Conservation (phyloP, 2,329 filamentous ascomycete species). For the Hortaea sp. region DNA sequence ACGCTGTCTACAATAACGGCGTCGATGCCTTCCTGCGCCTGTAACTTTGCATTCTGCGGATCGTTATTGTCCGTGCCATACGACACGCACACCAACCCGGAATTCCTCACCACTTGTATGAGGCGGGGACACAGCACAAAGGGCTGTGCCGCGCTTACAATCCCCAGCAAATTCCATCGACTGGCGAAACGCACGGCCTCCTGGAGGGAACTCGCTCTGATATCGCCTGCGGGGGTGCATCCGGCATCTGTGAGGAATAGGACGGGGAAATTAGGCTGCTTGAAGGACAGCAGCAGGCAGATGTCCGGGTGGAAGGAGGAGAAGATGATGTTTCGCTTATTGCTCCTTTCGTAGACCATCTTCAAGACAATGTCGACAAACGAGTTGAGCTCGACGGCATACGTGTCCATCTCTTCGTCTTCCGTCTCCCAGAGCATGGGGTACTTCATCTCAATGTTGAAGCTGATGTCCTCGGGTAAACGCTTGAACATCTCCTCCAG, state of each 20-base stretch:
- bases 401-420: slow-evolving; percentile 92
- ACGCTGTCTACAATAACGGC: slow-evolving; percentile 96
- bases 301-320: slow-evolving; percentile 97
- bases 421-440: slow-evolving; percentile 95
- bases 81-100: slow-evolving; percentile 84
- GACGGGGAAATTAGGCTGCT: slow-evolving; percentile 93
- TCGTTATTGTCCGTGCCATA: slow-evolving; percentile 92
- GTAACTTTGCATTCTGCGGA: slow-evolving; percentile 70
- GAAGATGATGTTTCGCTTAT: slow-evolving; percentile 86
- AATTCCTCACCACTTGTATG: slow-evolving; percentile 88
- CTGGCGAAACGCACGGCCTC: slow-evolving; percentile 92
- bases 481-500: slow-evolving; percentile 86
- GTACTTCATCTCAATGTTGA: slow-evolving; percentile 99
- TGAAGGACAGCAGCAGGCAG: slow-evolving; percentile 86
- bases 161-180: slow-evolving; percentile 86
- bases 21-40: slow-evolving; percentile 93
- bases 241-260: slow-evolving; percentile 90
- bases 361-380: slow-evolving; percentile 89
- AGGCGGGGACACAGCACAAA: slow-evolving; percentile 81
- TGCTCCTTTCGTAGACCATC: slow-evolving; percentile 79
- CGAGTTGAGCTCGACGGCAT: slow-evolving; percentile 88
- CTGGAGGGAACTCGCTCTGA: slow-evolving; percentile 81
- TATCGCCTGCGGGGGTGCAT: slow-evolving; percentile 69
- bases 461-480: slow-evolving; percentile 72
- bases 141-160: slow-evolving; percentile 81